Percentiles rank a stretch among this genome's conserved stretches.
phyloP scores from a whole-genome alignment of 139 green algal genomes.

The Pseudopediastrum boryanum region DNA sequence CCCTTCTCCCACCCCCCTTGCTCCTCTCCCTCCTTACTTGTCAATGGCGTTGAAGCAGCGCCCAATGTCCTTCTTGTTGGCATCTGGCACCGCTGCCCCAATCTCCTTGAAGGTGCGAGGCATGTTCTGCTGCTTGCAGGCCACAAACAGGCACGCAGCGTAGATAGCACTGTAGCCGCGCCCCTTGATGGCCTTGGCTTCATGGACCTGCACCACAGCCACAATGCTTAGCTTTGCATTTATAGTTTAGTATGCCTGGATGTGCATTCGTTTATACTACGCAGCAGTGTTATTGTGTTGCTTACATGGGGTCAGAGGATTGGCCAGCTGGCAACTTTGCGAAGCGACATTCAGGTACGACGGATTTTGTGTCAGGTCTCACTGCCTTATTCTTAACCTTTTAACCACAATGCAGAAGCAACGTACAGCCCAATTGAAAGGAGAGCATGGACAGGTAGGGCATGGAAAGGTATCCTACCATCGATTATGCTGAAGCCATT shows the following conservation, averaged over 20 bases:
- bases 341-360: too few relatives aligned
- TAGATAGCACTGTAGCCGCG: slow-evolving; percentile 70
- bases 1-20: neutral
- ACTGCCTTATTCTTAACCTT: too few relatives aligned
- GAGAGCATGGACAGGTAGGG: too few relatives aligned
- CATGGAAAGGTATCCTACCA: neutral
- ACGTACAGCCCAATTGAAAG: too few relatives aligned
- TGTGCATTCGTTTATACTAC: too few relatives aligned
- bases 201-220: slow-evolving; percentile 52
- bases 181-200: slow-evolving; percentile 64
- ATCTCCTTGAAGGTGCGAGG: slow-evolving; percentile 93
- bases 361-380: too few relatives aligned
- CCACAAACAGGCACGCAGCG: slow-evolving; percentile 87
- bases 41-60: slow-evolving; percentile 64
- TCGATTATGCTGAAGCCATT: neutral
- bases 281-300: too few relatives aligned
- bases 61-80: slow-evolving; percentile 78
- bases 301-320: too few relatives aligned
- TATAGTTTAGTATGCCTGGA: too few relatives aligned
- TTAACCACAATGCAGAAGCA: too few relatives aligned
- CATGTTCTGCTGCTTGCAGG: slow-evolving; percentile 73
- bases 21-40: neutral
- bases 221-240: too few relatives aligned
- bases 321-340: too few relatives aligned
- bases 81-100: slow-evolving; percentile 60